Evolutionary conservation across 1,284 basidiomycete genomes (phyloP).

Genomic region (Polyporus tsugae): DNA sequence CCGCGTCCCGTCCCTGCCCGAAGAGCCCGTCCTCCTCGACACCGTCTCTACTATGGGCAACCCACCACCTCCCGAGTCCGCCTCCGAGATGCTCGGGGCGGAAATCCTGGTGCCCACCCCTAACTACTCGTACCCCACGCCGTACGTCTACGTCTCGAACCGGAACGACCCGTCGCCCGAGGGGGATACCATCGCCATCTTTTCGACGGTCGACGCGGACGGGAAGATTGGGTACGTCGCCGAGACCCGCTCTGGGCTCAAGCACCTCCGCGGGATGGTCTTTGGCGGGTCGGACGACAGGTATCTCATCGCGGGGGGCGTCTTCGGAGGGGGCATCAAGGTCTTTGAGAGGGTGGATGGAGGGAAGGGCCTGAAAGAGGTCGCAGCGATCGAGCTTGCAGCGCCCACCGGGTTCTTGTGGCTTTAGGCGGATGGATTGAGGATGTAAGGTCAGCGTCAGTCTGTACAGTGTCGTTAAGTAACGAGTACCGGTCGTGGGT

Average conservation of each 20-base stretch:
- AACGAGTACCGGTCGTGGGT: not conserved
- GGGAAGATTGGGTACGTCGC: slow-evolving; percentile 38
- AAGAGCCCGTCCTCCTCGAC: slow-evolving; percentile 50
- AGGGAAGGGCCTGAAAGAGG: slow-evolving; percentile 43
- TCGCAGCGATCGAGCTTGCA: slow-evolving; percentile 41
- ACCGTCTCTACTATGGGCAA: slow-evolving; percentile 55
- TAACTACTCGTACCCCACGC: slow-evolving; percentile 53
- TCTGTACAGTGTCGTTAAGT: slow-evolving; percentile 1
- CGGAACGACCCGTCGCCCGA: slow-evolving; percentile 61
- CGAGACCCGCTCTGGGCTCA: slow-evolving; percentile 47
- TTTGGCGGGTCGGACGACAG: slow-evolving; percentile 45
- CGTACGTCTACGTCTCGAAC: slow-evolving; percentile 76
- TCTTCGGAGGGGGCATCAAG: slow-evolving; percentile 43
- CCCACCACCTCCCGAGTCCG: slow-evolving; percentile 44
- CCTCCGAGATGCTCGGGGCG: slow-evolving; percentile 42
- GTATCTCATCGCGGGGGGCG: slow-evolving; percentile 47
- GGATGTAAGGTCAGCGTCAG: not conserved
- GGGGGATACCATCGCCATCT: slow-evolving; percentile 73
- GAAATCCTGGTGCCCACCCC: slow-evolving; percentile 64
- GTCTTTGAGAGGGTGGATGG: slow-evolving; percentile 47
- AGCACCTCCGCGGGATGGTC: slow-evolving; percentile 47
- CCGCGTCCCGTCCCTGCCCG: slow-evolving; percentile 51
- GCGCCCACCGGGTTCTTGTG: slow-evolving; percentile 46
- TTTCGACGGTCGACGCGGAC: slow-evolving; percentile 39
- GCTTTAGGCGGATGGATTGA: slow-evolving; percentile 27